Evolutionary conservation across 202 grass and related monocot genomes (phyloP), one percentile per base, ranked within the genome.

Genomic region (Dendrocalamus latiflorus): DNA sequence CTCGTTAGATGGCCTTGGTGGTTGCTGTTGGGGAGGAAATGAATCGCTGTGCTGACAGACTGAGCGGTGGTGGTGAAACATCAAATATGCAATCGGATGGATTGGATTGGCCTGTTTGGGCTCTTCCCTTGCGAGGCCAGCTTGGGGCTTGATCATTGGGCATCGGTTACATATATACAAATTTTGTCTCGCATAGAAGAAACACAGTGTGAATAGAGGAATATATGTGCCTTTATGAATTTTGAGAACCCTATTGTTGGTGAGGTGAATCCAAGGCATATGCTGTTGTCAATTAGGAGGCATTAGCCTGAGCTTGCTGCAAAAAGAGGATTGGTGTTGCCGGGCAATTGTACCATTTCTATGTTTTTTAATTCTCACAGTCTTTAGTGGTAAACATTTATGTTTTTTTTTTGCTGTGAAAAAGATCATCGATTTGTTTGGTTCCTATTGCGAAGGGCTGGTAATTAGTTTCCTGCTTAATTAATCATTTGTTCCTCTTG

Each of bases 1-100:
- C 25, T 78, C 47, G 34, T 72, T 84, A 37, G 49, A 68, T 81
- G 53, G 22, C 30, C 26, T 75, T 75, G 51, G 33, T 33, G 62
- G 58, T 73, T 41, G 70, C 24, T 39, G 36, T 84, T 43, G 62
- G 65, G 77, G 51, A 43, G 70, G 51, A 69, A 77, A 63, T 76
- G 64, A 37, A 74, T 72, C 56, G 30, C 58, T 22, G 54, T 75
- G 84, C 69, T 15, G 58, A 61, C 24, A n/a, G n/a, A n/a, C n/a
- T 62, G 68, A 71, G 76, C 1, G 44, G 77, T 49, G 26, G 53
- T 66, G 68, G 20, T n/a, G n/a, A n/a, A 73, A 37, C 68, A 86
- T 50, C 5, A 43, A 48, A 66, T 37, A 38, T 22, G 22, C 22
- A 79, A 45, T 30, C 36, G 22, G 18, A 49, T 66, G 65, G 62